These are phyloP conservation scores for Xanthoconium purpureum DNA, from an alignment of 768 basidiomycete species.

Conservation along the genomic window DNA sequence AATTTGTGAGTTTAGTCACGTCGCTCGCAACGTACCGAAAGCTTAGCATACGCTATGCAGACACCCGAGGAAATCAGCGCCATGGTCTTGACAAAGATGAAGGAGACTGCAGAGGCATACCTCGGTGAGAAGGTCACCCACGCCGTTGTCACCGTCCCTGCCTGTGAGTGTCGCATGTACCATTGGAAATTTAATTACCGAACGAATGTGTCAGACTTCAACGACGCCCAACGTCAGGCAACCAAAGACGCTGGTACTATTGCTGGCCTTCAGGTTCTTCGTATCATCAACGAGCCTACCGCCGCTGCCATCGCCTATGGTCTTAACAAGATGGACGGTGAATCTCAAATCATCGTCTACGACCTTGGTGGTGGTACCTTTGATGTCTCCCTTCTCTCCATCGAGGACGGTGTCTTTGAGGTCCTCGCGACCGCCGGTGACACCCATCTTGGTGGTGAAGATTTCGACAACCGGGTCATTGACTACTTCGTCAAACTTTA, in stretches of 20 bases:
- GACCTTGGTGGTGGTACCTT: slow-evolving; percentile 99
- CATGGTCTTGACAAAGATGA: slow-evolving; percentile 97
- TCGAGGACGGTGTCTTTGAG: slow-evolving; percentile 91
- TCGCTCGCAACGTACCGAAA: neutral
- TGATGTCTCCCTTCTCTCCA: slow-evolving; percentile 94
- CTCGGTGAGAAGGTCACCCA: slow-evolving; percentile 95
- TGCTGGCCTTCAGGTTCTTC: slow-evolving; percentile 90
- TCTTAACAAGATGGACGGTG: slow-evolving; percentile 92
- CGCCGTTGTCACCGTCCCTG: slow-evolving; percentile 97
- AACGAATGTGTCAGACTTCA: slow-evolving; percentile 74
- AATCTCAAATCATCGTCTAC: slow-evolving; percentile 96
- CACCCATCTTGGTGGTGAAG: slow-evolving; percentile 93
- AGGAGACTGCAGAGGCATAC: slow-evolving; percentile 98
- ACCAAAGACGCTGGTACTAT: slow-evolving; percentile 98
- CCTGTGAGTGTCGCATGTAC: slow-evolving; percentile 52
- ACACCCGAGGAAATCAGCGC: slow-evolving; percentile 93
- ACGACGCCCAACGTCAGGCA: slow-evolving; percentile 98
- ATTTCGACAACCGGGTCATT: slow-evolving; percentile 92
- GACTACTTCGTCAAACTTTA: slow-evolving; percentile 86
- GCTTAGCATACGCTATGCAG: slow-evolving; percentile 35
- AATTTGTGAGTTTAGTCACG: slow-evolving; percentile 63
- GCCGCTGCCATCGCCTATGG: slow-evolving; percentile 98
- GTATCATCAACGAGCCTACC: slow-evolving; percentile 97
- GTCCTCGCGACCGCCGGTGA: slow-evolving; percentile 91
- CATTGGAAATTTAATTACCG: neutral